Percentiles rank a stretch among this genome's conserved stretches.
Conservation (phyloP, 2,329 filamentous ascomycete species). For the Cercospora berteroae region DNA sequence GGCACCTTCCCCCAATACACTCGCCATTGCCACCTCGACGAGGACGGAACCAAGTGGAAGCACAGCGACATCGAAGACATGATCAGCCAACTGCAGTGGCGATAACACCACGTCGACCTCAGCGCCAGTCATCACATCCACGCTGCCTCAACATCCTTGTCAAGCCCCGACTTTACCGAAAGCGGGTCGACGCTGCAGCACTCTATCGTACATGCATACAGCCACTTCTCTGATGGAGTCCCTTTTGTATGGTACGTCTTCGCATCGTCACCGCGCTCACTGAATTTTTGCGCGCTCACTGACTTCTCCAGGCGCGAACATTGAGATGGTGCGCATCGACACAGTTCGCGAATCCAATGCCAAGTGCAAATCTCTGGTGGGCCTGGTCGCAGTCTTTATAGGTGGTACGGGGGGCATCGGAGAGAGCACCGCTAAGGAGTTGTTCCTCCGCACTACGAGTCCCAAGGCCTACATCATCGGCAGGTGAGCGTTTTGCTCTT, state of each 20-base stretch:
- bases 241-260: slow-evolving; percentile 12
- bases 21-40: background rate
- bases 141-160: background rate
- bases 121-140: background rate
- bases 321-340: slow-evolving; percentile 31
- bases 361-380: slow-evolving; percentile 30
- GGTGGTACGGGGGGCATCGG: slow-evolving; percentile 48
- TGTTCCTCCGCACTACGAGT: slow-evolving; percentile 41
- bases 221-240: slow-evolving; percentile 9
- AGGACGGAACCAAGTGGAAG: background rate
- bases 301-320: slow-evolving; percentile 16
- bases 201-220: background rate
- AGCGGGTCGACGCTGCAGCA: background rate
- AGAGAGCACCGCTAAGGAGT: slow-evolving; percentile 44
- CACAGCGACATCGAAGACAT: background rate
- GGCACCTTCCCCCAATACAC: background rate
- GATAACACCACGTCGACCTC: background rate
- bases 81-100: background rate
- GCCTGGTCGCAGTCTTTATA: slow-evolving; percentile 41
- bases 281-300: background rate
- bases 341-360: slow-evolving; percentile 36
- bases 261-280: background rate
- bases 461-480: slow-evolving; percentile 47
- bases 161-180: background rate
- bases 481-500: slow-evolving; percentile 27